A percentile compares a stretch with the other conserved stretches of the same genome.
Conservation (phyloP, 257 asterid species). For the Plectranthus barbatus region DNA sequence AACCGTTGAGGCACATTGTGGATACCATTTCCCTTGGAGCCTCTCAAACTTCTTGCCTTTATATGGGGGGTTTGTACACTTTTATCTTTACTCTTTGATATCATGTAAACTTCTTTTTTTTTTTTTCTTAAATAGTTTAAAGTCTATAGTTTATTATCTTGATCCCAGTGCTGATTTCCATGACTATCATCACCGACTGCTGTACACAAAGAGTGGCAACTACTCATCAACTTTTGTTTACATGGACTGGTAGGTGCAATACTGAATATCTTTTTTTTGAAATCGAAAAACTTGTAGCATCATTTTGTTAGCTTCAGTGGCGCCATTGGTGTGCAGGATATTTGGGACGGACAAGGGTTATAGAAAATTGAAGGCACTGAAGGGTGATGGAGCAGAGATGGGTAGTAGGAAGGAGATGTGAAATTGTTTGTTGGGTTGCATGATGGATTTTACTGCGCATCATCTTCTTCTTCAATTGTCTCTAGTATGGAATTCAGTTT, state of each 20-base stretch:
- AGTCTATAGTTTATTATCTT: conserved; percentile 12
- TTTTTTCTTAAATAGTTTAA: conserved; percentile 1
- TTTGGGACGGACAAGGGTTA: conserved; percentile 83
- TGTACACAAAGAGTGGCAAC: conserved; percentile 94
- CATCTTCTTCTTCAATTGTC: no score
- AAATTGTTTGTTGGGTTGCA: no score
- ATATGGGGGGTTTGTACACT: conserved; percentile 80
- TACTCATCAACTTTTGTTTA: conserved; percentile 91
- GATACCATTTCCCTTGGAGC: conserved; percentile 96
- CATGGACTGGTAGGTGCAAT: conserved; percentile 99
- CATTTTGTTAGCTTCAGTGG: background rate
- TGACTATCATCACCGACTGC: conserved; percentile 96
- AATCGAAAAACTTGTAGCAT: no score
- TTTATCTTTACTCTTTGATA: no score
- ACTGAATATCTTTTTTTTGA: no score
- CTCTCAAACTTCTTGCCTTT: conserved; percentile 90
- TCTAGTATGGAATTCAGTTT: no score
- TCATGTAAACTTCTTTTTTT: background rate
- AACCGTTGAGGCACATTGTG: conserved; percentile 99
- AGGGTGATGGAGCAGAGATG: conserved; percentile 35
- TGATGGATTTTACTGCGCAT: no score
- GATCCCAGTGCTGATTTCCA: conserved; percentile 88
- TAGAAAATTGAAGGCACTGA: conserved; percentile 66
- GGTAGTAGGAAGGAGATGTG: conserved; percentile 27
- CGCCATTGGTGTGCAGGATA: conserved; percentile 36